A percentile compares a stretch with the other conserved stretches of the same genome.
These are phyloP conservation scores for Arthrobotrys sphaeroides DNA, from an alignment of 2,329 filamentous ascomycete species.

Conservation along the genomic window DNA sequence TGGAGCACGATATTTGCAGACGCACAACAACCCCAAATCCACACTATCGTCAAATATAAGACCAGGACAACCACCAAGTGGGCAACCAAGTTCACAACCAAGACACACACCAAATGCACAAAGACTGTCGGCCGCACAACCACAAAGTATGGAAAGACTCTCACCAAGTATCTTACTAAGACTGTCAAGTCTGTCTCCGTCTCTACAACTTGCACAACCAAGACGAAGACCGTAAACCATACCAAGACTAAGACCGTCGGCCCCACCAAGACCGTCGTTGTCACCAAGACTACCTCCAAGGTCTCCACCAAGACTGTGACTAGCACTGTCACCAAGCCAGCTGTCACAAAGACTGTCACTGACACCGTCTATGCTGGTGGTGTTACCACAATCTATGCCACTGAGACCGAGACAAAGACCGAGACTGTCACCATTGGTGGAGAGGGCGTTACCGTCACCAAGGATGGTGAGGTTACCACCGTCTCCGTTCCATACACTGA, in stretches of 20 bases:
- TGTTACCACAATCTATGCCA: neutral
- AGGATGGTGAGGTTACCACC: neutral
- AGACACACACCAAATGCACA: neutral
- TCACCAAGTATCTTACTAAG: neutral
- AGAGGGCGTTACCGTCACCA: neutral
- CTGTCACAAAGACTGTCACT: constrained; percentile 4
- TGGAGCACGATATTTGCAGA: neutral
- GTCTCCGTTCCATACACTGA: no score
- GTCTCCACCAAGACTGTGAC: constrained; percentile 18
- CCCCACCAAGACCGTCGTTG: neutral
- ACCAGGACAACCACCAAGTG: constrained; percentile 33
- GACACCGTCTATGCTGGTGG: neutral
- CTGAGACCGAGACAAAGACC: neutral
- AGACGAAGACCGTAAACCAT: constrained; percentile 17
- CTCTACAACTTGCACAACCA: constrained; percentile 34
- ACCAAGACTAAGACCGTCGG: constrained; percentile 6
- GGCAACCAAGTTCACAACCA: constrained; percentile 23
- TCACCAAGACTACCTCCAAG: neutral
- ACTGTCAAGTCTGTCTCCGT: constrained; percentile 12
- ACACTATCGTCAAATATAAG: constrained; percentile 18
- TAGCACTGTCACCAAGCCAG: neutral
- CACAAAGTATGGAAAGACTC: constrained; percentile 19
- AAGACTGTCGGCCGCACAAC: constrained; percentile 18
- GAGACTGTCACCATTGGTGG: neutral
- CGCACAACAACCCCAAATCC: neutral